Evolutionary conservation across 176 grass and related monocot genomes (phyloP).

Genomic region (Triticum dicoccoides): DNA sequence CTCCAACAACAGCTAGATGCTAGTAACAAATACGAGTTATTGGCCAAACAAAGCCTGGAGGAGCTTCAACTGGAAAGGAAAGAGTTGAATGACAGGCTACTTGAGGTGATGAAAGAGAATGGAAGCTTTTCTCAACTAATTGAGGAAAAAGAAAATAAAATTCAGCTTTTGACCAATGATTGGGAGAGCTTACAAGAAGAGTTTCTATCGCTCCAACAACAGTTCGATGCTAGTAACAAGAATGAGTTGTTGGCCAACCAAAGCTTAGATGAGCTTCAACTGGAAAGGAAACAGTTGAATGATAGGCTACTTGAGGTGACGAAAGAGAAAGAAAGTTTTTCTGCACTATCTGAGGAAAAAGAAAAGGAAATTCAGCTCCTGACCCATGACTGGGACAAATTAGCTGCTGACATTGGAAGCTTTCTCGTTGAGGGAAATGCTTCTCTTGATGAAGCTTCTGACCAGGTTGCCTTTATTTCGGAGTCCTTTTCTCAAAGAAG

Average conservation of each 20-base stretch:
- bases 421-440: conserved; percentile 68
- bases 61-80: conserved; percentile 46
- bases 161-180: conserved; percentile 42
- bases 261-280: conserved; percentile 39
- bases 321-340: conserved; percentile 50
- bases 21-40: conserved; percentile 43
- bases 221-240: conserved; percentile 46
- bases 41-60: conserved; percentile 44
- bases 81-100: conserved; percentile 50
- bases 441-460: conserved; percentile 68
- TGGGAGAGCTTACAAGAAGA: conserved; percentile 66
- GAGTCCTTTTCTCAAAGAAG: conserved; percentile 54
- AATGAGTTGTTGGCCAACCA: conserved; percentile 45
- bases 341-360: conserved; percentile 46
- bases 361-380: conserved; percentile 51
- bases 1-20: conserved; percentile 55
- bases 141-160: conserved; percentile 60
- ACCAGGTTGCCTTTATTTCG: conserved; percentile 53
- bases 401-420: conserved; percentile 72
- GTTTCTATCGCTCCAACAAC: conserved; percentile 45
- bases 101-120: conserved; percentile 48
- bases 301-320: conserved; percentile 44
- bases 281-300: conserved; percentile 46
- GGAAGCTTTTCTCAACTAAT: conserved; percentile 30
- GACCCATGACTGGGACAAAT: conserved; percentile 62